Base-by-base conservation (phyloP, 345 rosid genomes). In the Hibiscus trionum region DNA sequence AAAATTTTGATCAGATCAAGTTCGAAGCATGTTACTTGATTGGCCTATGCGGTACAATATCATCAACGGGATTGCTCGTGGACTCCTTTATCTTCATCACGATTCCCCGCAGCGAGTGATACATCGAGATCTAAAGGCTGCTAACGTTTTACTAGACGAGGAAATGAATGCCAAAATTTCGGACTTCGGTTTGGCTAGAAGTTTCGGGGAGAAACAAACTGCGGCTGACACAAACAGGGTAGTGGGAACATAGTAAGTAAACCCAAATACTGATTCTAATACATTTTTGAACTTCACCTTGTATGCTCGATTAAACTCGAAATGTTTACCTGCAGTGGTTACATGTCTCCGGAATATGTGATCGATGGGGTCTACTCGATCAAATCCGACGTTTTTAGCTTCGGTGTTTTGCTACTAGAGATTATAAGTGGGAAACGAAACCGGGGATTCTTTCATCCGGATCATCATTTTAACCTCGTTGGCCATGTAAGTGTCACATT, bases 331-430 rank as follows among this genome's bases (percentile, higher is more conserved):
- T 74, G 47, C 76, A 81, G 88, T 71, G 88, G 88, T 14, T 85
- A 83, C 64, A 85, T 85, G 85, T 73, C 88, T n/a, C 86, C 85
- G 1, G 88, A 85, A 75, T 85, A 85, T 55, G 84, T 82, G 7
- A 80, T 83, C 35, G 85, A 83, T 39, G 88, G 85, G 4, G 65
- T 74, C 7, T 85, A 81, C 76, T 85, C 87, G 0, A 70, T 73
- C 14, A 86, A 80, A 70, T 86, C 83, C 0, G 87, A 86, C 16
- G 85, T 80, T 19, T 83, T 86, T 29, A 83, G 87, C 52, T 83
- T 82, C 61, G 89, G 89, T 24, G 81, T 84, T 56, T 69, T 84
- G 17, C 73, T 86, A n/a, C 67, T 83, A 11, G 86, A 84, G 80
- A 80, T 79, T 27, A 61, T 84, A 55, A 80, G 86, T 57, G 83